phyloP scores from a whole-genome alignment of 805 yeast species.

The Hermanozyma aechmeae region DNA sequence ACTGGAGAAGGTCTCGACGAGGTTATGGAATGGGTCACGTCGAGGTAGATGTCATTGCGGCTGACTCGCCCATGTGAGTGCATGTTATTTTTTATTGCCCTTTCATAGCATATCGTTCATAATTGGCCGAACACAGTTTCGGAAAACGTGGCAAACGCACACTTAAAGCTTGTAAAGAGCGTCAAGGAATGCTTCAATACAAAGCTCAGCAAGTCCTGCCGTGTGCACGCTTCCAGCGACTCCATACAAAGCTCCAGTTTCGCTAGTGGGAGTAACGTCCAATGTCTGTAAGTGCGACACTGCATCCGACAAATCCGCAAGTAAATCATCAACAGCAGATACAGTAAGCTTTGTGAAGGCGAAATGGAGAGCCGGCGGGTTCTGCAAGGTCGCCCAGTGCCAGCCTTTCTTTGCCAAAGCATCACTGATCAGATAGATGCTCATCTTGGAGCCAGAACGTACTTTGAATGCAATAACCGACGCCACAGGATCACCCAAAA shows the following conservation, averaged over 20 bases:
- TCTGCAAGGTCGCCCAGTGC: conserved; percentile 83
- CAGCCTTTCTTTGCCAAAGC: conserved; percentile 60
- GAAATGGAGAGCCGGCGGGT: conserved; percentile 85
- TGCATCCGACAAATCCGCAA: conserved; percentile 37
- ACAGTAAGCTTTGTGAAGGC: conserved; percentile 75
- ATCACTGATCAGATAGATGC: conserved; percentile 77
- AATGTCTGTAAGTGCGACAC: conserved; percentile 27
- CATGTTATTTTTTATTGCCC: no score
- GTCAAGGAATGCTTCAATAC: conserved; percentile 77
- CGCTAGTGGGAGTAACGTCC: conserved; percentile 30
- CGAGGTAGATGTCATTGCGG: no score
- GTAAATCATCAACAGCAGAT: conserved; percentile 50
- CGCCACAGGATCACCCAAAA: conserved; percentile 79
- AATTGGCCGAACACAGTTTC: no score
- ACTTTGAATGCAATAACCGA: conserved; percentile 79
- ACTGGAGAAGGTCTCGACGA: conserved; percentile 21
- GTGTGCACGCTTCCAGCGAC: conserved; percentile 89
- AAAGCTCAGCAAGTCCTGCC: conserved; percentile 69
- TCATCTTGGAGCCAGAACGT: conserved; percentile 22
- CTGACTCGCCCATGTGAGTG: no score
- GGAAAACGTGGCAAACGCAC: no score
- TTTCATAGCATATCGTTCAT: no score
- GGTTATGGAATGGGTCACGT: conserved; percentile 21
- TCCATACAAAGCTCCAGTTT: conserved; percentile 88
- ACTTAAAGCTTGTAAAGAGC: conserved; percentile 54